A percentile compares a stretch with the other conserved stretches of the same genome.
Conservation (phyloP, 179 eudicot species). For the Camellia oleifera region DNA sequence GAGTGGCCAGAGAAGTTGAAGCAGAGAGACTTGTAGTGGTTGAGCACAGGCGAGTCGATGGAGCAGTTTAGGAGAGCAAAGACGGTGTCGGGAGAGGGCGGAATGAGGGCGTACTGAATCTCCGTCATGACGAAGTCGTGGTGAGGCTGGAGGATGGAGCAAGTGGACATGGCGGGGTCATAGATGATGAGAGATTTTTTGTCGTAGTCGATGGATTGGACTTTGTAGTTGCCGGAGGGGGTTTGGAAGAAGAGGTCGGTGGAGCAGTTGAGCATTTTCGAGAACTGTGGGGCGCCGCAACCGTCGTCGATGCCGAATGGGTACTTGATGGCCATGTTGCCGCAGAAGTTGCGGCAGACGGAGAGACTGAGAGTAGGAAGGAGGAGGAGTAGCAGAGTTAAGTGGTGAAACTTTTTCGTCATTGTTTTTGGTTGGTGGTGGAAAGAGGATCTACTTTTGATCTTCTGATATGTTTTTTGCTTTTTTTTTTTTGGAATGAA, state of each 20-base stretch:
- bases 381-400: neutral
- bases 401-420: neutral
- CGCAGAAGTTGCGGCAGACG: conserved; percentile 69
- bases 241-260: conserved; percentile 62
- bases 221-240: conserved; percentile 85
- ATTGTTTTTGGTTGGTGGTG: neutral
- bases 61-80: conserved; percentile 91
- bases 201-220: conserved; percentile 70
- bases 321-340: conserved; percentile 57
- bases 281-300: conserved; percentile 81
- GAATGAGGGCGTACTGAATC: conserved; percentile 65
- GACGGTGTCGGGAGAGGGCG: conserved; percentile 76
- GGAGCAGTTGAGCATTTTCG: conserved; percentile 76
- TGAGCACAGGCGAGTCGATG: conserved; percentile 73
- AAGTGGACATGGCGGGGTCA: conserved; percentile 96
- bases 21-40: conserved; percentile 69
- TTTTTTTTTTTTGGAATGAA: no score
- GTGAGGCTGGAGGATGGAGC: conserved; percentile 89
- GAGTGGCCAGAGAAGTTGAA: conserved; percentile 78
- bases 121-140: conserved; percentile 66
- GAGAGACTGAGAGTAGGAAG: conserved; percentile 13
- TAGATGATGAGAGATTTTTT: conserved; percentile 49
- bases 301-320: conserved; percentile 89
- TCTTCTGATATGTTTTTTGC: neutral
- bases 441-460: neutral